phyloP scores from a whole-genome alignment of 495 filamentous ascomycete genomes.

The Neurospora tetrasperma region DNA sequence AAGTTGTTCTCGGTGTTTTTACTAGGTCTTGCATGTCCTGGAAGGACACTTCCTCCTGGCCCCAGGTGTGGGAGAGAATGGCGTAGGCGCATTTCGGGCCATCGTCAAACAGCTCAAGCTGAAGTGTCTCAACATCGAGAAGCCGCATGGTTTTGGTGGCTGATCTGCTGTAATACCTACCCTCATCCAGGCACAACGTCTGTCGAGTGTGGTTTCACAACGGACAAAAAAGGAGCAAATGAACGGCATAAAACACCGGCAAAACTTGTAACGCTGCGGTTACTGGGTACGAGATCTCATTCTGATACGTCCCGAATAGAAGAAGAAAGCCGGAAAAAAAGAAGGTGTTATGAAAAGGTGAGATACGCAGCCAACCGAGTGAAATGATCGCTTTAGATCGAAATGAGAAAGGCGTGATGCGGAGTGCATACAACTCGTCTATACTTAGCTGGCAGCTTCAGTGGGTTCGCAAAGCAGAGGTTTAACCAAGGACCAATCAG shows the following conservation, averaged over 20 bases:
- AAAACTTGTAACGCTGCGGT: neutral
- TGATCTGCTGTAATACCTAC: neutral
- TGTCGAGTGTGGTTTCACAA: neutral
- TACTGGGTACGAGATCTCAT: neutral
- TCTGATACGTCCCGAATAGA: neutral
- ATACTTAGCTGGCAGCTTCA: neutral
- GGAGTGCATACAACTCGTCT: neutral
- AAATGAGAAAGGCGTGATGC: neutral
- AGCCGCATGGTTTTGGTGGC: constrained; percentile 15
- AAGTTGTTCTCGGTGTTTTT: neutral
- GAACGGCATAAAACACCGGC: neutral
- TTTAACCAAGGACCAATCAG: neutral
- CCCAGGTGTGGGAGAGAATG: constrained; percentile 25
- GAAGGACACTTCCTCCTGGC: constrained; percentile 20
- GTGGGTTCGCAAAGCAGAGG: neutral
- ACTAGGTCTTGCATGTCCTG: constrained; percentile 5
- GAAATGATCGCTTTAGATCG: neutral
- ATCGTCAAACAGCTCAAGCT: constrained; percentile 14
- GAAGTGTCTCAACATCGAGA: constrained; percentile 13
- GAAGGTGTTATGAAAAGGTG: neutral
- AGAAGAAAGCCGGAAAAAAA: neutral
- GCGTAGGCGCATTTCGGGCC: constrained; percentile 15
- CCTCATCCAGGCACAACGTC: neutral
- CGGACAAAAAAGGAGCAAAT: neutral
- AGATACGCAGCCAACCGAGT: neutral